Conservation (phyloP, 208 protist genomes). For the Leishmania tarentolae region DNA sequence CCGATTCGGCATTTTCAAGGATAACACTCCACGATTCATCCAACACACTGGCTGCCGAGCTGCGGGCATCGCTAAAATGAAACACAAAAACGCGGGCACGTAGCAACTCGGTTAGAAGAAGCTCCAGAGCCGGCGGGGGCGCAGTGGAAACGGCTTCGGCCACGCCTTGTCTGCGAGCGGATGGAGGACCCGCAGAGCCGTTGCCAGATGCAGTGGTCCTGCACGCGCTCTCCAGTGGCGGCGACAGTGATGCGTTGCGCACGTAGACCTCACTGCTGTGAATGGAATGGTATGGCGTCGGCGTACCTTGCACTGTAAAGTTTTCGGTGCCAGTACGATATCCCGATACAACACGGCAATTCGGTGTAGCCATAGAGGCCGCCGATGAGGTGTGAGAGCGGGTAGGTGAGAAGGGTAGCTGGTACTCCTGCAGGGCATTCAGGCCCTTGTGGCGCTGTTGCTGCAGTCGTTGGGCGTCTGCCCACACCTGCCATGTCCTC, state of each 20-base stretch:
- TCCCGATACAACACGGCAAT: not conserved
- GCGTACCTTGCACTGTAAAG: not conserved
- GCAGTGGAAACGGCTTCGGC: slow-evolving; percentile 3
- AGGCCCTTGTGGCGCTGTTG: not conserved
- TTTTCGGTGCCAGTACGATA: not conserved
- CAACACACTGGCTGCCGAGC: slow-evolving; percentile 56
- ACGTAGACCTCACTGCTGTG: not conserved
- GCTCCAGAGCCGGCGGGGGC: slow-evolving; percentile 14
- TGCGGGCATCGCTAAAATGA: slow-evolving; percentile 50
- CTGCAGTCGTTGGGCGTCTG: not conserved
- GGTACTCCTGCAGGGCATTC: not conserved
- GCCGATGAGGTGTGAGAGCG: slow-evolving; percentile 6
- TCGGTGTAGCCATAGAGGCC: slow-evolving; percentile 8
- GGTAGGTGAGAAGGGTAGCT: not conserved
- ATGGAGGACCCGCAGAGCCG: not conserved
- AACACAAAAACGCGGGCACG: slow-evolving; percentile 51
- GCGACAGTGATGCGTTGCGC: not conserved
- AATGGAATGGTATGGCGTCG: slow-evolving; percentile 12
- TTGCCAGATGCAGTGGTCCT: not conserved
- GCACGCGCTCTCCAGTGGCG: not conserved
- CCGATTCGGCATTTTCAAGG: slow-evolving; percentile 63
- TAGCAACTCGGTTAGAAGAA: slow-evolving; percentile 41
- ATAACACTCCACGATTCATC: slow-evolving; percentile 82
- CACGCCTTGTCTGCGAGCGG: not conserved
- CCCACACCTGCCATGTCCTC: slow-evolving; percentile 32